Evolutionary conservation across 352 stramenopile genomes (phyloP).

Genomic region (Pythium vanterpoolii): DNA sequence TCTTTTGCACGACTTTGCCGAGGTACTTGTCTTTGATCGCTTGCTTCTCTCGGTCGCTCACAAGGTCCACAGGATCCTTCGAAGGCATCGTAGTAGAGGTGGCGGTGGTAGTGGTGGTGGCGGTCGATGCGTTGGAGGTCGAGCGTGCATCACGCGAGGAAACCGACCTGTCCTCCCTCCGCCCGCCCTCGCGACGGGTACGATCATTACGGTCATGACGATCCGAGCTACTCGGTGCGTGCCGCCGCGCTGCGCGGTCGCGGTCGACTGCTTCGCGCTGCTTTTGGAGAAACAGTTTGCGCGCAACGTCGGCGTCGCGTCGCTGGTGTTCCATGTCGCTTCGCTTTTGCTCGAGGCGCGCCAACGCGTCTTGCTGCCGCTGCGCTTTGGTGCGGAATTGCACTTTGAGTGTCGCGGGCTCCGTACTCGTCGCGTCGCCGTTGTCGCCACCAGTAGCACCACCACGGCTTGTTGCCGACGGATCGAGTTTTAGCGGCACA

Average conservation of each 20-base stretch:
- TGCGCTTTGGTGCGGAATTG: slow-evolving; percentile 80
- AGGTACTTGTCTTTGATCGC: slow-evolving; percentile 89
- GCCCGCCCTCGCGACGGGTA: not conserved
- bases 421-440: not conserved
- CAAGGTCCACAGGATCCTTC: slow-evolving; percentile 21
- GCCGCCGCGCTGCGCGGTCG: slow-evolving; percentile 10
- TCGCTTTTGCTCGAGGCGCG: slow-evolving; percentile 69
- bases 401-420: slow-evolving; percentile 32
- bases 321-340: slow-evolving; percentile 57
- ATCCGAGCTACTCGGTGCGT: not conserved
- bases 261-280: slow-evolving; percentile 40
- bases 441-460: not conserved
- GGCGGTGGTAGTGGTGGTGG: not conserved
- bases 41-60: slow-evolving; percentile 75
- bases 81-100: not conserved
- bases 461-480: not conserved
- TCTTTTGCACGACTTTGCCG: slow-evolving; percentile 83
- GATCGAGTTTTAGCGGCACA: slow-evolving; percentile 32
- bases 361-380: slow-evolving; percentile 70
- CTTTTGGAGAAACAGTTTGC: slow-evolving; percentile 61
- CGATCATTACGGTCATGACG: slow-evolving; percentile 6
- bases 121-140: not conserved
- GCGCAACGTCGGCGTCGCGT: slow-evolving; percentile 47
- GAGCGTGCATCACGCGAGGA: not conserved
- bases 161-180: not conserved